Evolutionary conservation across 352 stramenopile genomes (phyloP).

Genomic region (Globisporangium spiculum): DNA sequence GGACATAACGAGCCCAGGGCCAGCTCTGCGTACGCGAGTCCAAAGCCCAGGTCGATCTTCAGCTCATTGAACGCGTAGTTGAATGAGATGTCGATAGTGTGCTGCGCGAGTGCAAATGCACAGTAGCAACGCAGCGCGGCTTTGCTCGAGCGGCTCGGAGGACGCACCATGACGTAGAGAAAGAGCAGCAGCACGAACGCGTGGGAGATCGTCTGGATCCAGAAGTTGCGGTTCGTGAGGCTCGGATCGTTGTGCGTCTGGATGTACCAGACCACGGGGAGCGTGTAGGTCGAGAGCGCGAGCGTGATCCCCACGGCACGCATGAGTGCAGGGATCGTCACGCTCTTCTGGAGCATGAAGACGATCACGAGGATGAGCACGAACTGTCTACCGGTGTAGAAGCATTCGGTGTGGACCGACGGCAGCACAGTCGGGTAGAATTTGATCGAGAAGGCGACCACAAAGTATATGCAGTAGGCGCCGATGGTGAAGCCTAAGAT

Average conservation of each 20-base stretch:
- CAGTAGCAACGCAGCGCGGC: constrained; percentile 33
- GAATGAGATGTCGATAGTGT: constrained; percentile 24
- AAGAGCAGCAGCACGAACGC: constrained; percentile 22
- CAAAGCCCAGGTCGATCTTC: constrained; percentile 21
- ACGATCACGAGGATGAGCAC: constrained; percentile 14
- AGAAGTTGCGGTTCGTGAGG: constrained; percentile 6
- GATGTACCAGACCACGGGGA: constrained; percentile 28
- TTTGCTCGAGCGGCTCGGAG: constrained; percentile 27
- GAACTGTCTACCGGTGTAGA: constrained; percentile 26
- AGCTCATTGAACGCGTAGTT: constrained; percentile 28
- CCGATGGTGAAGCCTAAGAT: constrained; percentile 7
- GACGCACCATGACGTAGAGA: constrained; percentile 24
- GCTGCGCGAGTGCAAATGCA: constrained; percentile 33
- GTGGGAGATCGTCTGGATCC: constrained; percentile 13
- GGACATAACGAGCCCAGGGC: constrained; percentile 21
- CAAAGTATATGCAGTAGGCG: constrained; percentile 10
- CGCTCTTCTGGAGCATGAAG: constrained; percentile 21
- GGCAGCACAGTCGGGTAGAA: not conserved
- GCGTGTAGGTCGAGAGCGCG: constrained; percentile 33
- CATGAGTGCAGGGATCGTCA: constrained; percentile 34
- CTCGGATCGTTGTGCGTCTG: not conserved
- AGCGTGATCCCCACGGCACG: constrained; percentile 31
- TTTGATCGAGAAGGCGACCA: not conserved
- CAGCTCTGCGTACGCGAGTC: constrained; percentile 25
- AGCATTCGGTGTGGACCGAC: constrained; percentile 18